A percentile compares a stretch with the other conserved stretches of the same genome.
These are phyloP conservation scores for Suillus lakei DNA, from an alignment of 768 basidiomycete species.

Conservation along the genomic window DNA sequence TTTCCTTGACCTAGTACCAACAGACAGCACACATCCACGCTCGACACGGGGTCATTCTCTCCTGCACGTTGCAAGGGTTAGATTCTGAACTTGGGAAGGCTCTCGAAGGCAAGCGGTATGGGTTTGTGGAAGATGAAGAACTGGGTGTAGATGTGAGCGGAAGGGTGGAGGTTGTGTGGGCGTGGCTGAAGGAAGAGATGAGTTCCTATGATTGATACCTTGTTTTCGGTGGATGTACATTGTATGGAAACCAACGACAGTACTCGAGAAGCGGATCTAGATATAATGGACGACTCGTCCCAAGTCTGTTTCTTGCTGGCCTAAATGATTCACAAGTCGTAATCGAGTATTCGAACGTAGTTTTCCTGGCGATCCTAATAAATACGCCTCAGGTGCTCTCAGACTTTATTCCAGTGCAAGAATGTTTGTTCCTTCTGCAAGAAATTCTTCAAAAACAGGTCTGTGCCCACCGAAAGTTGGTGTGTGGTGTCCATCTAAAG, in stretches of 20 bases:
- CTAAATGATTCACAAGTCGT: not conserved
- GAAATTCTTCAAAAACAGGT: not conserved
- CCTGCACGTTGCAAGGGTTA: slow-evolving; percentile 35
- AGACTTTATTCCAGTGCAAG: not conserved
- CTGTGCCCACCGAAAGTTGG: not conserved
- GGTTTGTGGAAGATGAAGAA: slow-evolving; percentile 36
- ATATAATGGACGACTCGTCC: not conserved
- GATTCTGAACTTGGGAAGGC: slow-evolving; percentile 21
- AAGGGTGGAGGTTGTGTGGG: slow-evolving; percentile 29
- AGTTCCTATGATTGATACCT: slow-evolving; percentile 12
- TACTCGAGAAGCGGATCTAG: not conserved
- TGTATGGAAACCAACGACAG: not conserved
- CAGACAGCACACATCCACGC: slow-evolving; percentile 55
- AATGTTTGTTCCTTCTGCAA: not conserved
- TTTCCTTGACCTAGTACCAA: slow-evolving; percentile 1
- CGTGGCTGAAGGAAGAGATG: slow-evolving; percentile 28
- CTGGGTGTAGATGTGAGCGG: slow-evolving; percentile 6
- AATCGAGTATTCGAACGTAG: not conserved
- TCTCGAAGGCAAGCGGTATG: slow-evolving; percentile 45
- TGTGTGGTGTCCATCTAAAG: not conserved
- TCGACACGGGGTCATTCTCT: slow-evolving; percentile 68
- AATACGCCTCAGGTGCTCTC: not conserved
- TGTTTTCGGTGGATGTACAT: not conserved
- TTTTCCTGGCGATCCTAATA: not conserved
- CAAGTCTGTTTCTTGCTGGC: not conserved